Percentiles rank a stretch among this genome's conserved stretches.
Evolutionary conservation across 2,329 filamentous ascomycete genomes (phyloP).

Genomic region (Aspergillus viridinutans): DNA sequence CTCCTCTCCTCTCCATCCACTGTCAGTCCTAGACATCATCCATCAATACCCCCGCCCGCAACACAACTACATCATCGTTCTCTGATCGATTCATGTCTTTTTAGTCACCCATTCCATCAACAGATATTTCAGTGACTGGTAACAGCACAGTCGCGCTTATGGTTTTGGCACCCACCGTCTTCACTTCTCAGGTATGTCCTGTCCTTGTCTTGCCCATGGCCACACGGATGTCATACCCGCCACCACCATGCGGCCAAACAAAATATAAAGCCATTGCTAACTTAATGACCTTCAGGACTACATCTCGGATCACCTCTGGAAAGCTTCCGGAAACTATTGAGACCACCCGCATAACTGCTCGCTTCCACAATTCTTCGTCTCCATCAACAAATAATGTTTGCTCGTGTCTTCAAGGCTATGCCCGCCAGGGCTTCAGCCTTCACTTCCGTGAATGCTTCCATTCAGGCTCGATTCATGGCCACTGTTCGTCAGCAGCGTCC

Average conservation of each 20-base stretch:
- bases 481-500: constrained; percentile 69
- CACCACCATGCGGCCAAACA: constrained; percentile 2
- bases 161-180: constrained; percentile 78
- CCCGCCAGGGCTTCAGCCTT: constrained; percentile 46
- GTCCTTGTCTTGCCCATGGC: not conserved
- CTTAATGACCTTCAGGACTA: constrained; percentile 49
- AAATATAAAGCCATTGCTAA: constrained; percentile 4
- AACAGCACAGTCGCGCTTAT: constrained; percentile 62
- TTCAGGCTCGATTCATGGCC: constrained; percentile 52
- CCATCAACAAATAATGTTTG: constrained; percentile 46
- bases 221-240: constrained; percentile 11
- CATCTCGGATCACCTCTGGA: constrained; percentile 68
- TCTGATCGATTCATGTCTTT: constrained; percentile 21
- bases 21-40: not conserved
- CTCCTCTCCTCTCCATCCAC: constrained; percentile 8
- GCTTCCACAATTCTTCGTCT: not conserved
- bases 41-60: constrained; percentile 5
- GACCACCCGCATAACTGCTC: constrained; percentile 8
- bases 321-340: constrained; percentile 59
- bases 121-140: constrained; percentile 28
- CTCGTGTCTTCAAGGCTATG: constrained; percentile 51
- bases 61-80: constrained; percentile 1
- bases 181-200: constrained; percentile 74
- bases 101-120: constrained; percentile 16
- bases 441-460: constrained; percentile 33